Conservation (phyloP, 805 yeast genomes). For the Huiozyma sinensis region DNA sequence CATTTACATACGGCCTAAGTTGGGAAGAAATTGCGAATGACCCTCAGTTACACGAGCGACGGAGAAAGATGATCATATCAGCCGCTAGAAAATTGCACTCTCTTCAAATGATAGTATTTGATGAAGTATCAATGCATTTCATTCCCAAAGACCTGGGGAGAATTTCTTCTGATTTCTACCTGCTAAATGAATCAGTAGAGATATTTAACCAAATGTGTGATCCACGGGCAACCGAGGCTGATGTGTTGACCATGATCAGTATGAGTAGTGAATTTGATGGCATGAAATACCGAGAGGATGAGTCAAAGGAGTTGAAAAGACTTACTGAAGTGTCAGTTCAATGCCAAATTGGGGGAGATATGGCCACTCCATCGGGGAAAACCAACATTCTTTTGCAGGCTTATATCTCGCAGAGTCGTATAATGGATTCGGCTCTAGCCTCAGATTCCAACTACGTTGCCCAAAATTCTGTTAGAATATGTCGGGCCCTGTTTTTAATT, state of each 20-base stretch:
- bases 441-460: constrained; percentile 92
- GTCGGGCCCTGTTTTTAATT: constrained; percentile 80
- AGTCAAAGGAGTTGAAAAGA: constrained; percentile 56
- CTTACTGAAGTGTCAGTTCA: constrained; percentile 51
- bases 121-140: constrained; percentile 71
- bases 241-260: constrained; percentile 75
- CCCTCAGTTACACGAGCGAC: constrained; percentile 60
- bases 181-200: constrained; percentile 77
- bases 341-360: constrained; percentile 73
- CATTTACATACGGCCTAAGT: constrained; percentile 81
- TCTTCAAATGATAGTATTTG: constrained; percentile 88
- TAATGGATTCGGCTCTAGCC: constrained; percentile 68
- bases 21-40: constrained; percentile 81
- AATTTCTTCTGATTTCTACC: constrained; percentile 86
- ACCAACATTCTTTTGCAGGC: constrained; percentile 83
- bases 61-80: constrained; percentile 62
- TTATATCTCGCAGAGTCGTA: constrained; percentile 62
- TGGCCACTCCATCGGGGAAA: constrained; percentile 72
- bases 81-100: constrained; percentile 81
- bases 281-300: constrained; percentile 82
- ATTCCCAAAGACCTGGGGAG: constrained; percentile 85
- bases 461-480: constrained; percentile 86
- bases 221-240: constrained; percentile 86
- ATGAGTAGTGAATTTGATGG: constrained; percentile 92
- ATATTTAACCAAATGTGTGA: constrained; percentile 76